Evolutionary conservation across 495 filamentous ascomycete genomes (phyloP).

Genomic region (Apiosordaria backusii): DNA sequence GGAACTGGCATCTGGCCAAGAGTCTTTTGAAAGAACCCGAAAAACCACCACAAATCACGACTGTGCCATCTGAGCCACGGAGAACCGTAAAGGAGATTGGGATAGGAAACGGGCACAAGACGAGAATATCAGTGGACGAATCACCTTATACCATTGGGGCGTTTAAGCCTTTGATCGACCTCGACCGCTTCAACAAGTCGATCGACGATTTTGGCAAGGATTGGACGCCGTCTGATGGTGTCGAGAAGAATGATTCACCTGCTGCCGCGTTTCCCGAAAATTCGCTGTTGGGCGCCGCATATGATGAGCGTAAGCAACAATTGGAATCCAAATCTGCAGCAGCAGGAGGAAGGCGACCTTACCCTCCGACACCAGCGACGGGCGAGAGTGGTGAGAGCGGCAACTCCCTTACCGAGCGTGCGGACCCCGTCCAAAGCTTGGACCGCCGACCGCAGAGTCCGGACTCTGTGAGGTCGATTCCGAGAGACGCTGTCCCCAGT

Average conservation of each 20-base stretch:
- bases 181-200: slow-evolving; percentile 46
- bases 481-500: not conserved
- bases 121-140: slow-evolving; percentile 36
- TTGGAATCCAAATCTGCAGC: not conserved
- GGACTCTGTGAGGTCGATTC: not conserved
- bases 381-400: not conserved
- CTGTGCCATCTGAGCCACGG: slow-evolving; percentile 23
- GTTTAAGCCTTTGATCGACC: slow-evolving; percentile 54
- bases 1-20: slow-evolving; percentile 80
- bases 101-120: slow-evolving; percentile 31
- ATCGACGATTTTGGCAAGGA: slow-evolving; percentile 38
- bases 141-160: slow-evolving; percentile 52
- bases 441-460: not conserved
- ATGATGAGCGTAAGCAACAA: slow-evolving; percentile 41
- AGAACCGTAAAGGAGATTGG: slow-evolving; percentile 29
- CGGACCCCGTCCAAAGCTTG: not conserved
- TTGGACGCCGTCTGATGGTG: slow-evolving; percentile 25
- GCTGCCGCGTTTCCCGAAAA: slow-evolving; percentile 33
- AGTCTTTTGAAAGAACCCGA: slow-evolving; percentile 26
- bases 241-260: slow-evolving; percentile 20
- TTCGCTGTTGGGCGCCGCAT: slow-evolving; percentile 43
- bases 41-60: slow-evolving; percentile 27
- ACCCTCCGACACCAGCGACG: not conserved
- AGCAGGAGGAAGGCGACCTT: slow-evolving; percentile 15
- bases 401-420: slow-evolving; percentile 29